Base-by-base conservation (phyloP, 1,284 basidiomycete genomes). In the Pulchroboletus neoregius region DNA sequence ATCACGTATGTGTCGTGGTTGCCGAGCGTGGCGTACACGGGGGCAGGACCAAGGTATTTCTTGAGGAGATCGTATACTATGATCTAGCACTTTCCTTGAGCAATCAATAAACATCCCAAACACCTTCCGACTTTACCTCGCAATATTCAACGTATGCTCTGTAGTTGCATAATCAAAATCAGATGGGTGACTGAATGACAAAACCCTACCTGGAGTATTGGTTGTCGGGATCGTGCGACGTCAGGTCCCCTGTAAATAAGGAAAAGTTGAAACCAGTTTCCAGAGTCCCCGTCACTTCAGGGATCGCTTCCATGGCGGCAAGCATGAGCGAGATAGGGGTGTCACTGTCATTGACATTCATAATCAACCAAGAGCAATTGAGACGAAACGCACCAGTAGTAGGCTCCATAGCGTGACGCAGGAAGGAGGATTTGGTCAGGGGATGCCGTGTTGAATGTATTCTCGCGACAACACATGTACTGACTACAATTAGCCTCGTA, bases 201-300 rank as follows among this genome's bases (percentile, higher is more conserved):
- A 44, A 45, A 39, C 39, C 57, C 27, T 45, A 76, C 77, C 78
- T 73, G 12, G 80, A 83, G 20, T 86, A 66, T 60, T 87, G 75
- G 50, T 81, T 80, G 42, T 82, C 81, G 3, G 73, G 57, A 59
- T 88, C 85, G 56, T 87, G 85, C 10, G 84, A 75, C 16, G 87
- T 84, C 46, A 89, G 63, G 59, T 91, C 88, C 13, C 88, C 88
- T 0, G 87, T 91, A 58, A 80, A 88, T 12, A 91, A 42, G 0
- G 77, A 79, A 61, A 80, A 84, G 41, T 77, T 78, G 55, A 91
- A 86, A 0, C 81, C 78, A 16, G 65, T 71, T 5, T 73, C 66
- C 51, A 76, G 52, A 0, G 85, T 86, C 3, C 74, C 79, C 2
- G 86, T 77, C 7, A 91, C 68, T 6, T 73, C 72, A 4, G 82